A percentile compares a stretch with the other conserved stretches of the same genome.
Conservation (phyloP, 2,329 filamentous ascomycete species). For the Colletotrichum tropicicola region DNA sequence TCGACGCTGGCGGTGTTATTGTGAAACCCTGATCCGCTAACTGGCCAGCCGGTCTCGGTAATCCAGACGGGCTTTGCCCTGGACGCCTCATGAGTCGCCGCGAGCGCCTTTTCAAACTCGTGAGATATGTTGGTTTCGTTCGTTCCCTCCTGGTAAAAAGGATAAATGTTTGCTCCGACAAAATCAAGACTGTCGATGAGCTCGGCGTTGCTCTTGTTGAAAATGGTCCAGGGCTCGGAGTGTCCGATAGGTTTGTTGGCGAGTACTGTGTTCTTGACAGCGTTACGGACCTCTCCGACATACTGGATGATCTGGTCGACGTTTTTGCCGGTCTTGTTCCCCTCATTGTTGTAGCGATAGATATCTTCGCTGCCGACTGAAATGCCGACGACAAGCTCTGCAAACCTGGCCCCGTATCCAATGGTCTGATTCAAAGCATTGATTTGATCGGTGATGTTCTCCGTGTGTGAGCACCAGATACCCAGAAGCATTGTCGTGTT, state of each 20-base stretch:
- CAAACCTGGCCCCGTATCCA: constrained; percentile 48
- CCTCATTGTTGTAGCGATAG: constrained; percentile 48
- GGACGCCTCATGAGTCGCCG: constrained; percentile 47
- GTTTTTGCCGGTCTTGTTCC: constrained; percentile 31
- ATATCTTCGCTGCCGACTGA: constrained; percentile 65
- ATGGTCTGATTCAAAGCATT: constrained; percentile 57
- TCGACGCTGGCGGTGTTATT: constrained; percentile 51
- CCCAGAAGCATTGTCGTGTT: constrained; percentile 60
- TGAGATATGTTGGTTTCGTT: constrained; percentile 47
- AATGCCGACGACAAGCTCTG: constrained; percentile 59
- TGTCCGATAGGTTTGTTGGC: constrained; percentile 54
- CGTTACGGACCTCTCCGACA: constrained; percentile 62
- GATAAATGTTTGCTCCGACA: constrained; percentile 61
- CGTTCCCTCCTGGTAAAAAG: constrained; percentile 56
- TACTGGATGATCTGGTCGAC: constrained; percentile 62
- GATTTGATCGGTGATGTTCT: constrained; percentile 57
- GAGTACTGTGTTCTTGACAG: constrained; percentile 49
- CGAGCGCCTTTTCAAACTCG: constrained; percentile 49
- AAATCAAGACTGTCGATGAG: constrained; percentile 61
- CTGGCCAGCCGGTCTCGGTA: constrained; percentile 66
- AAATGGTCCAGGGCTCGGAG: constrained; percentile 63
- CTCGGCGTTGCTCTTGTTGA: constrained; percentile 57
- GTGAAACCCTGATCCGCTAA: constrained; percentile 53
- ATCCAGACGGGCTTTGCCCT: constrained; percentile 53
- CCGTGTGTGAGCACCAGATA: constrained; percentile 51